Evolutionary conservation across 129 eudicot species (phyloP), one percentile per base, ranked within the genome.

Genomic region (Glebionis coronaria): DNA sequence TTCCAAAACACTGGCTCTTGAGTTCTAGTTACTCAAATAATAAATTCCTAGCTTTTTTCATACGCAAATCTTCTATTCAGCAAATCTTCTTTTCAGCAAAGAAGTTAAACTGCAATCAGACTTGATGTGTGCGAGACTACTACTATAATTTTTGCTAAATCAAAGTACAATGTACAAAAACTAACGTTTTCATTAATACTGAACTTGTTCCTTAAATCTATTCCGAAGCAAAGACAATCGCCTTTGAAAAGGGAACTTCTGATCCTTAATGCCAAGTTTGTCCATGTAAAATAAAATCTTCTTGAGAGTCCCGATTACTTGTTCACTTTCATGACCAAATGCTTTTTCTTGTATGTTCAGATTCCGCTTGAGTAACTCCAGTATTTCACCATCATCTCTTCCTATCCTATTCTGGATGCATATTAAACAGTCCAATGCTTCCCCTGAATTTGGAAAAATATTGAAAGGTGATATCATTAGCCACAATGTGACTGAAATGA

Each of bases 371-470:
- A 83, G 87, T 76, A 74, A 62, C 76, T 78, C 81, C 69, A 91
- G 74, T 72, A 85, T 73, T 56, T 75, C 76, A n/a, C 44, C 57
- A 29, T 85, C 88, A 51, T 85, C 91, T 72, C 81, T 79, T 72
- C 65, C 95, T 21, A 88, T 21, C 74, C 88, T 82, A 53, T 76
- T 83, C 71, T 78, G 93, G 42, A 91, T 91, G 50, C 96, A 81
- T 23, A 85, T 88, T 76, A 91, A 80, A 74, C 98, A 91, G 65
- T 91, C 98, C 35, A 91, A 79, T n/a, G 96, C 96, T 76, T 91
- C 98, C 73, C 98, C 98, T 91, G 82, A 68, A 66, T 74, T 61
- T 12, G 19, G 72, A 10, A 70, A 7, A n/a, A 9, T 4, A 5
- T 14, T 65, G 9, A 18, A 47, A 2, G 16, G 11, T 49, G 14